Conservation (phyloP, 1,284 basidiomycete species). For the Ganoderma lingzhi region DNA sequence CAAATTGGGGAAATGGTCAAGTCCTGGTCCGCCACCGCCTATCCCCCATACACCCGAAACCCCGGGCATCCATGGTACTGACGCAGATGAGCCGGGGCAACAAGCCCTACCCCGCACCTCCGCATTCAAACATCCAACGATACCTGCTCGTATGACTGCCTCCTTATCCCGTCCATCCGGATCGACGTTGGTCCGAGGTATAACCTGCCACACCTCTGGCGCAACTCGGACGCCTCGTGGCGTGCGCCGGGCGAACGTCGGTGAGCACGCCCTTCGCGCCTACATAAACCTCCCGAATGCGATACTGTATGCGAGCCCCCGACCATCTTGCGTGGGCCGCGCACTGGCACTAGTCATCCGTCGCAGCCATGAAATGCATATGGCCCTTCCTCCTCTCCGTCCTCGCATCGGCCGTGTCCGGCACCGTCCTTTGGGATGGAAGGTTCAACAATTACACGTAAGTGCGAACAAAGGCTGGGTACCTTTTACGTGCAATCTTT, state of each 20-base stretch:
- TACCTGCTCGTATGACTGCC: conserved; percentile 18
- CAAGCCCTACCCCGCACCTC: conserved; percentile 9
- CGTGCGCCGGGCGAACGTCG: conserved; percentile 30
- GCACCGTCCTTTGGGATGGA: conserved; percentile 38
- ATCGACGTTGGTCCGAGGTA: conserved; percentile 36
- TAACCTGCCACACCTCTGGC: conserved; percentile 22
- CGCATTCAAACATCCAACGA: background rate
- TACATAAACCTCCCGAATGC: conserved; percentile 21
- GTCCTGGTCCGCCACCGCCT: background rate
- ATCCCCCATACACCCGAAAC: conserved; percentile 3
- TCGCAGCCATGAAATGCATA: conserved; percentile 28
- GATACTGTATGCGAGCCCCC: conserved; percentile 12
- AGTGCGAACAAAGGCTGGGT: conserved; percentile 5
- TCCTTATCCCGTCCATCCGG: conserved; percentile 20
- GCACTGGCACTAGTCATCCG: background rate
- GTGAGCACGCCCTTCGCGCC: conserved; percentile 8
- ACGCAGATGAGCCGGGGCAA: conserved; percentile 6
- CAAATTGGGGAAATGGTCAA: background rate
- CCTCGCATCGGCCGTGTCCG: conserved; percentile 27
- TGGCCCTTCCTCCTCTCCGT: conserved; percentile 18
- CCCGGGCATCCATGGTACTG: background rate
- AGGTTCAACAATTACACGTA: conserved; percentile 39
- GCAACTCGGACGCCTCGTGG: conserved; percentile 20
- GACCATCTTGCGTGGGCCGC: conserved; percentile 13
- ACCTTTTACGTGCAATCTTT: background rate